These are phyloP conservation scores for Diospyros kaki DNA, from an alignment of 148 eudicot species.

Conservation along the genomic window DNA sequence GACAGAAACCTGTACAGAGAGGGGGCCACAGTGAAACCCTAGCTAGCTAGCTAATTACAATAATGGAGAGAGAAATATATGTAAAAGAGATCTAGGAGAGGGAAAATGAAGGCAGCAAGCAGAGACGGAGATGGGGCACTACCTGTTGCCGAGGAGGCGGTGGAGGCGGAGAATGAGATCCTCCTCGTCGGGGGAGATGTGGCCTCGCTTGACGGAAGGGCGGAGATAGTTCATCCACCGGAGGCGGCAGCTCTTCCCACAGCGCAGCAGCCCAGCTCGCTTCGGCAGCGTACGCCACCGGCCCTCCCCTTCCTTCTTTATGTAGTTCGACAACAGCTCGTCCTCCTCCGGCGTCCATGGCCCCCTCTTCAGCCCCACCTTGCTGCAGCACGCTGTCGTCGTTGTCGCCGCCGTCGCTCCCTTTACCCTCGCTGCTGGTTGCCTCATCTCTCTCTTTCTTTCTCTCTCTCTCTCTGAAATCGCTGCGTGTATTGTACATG, in stretches of 20 bases:
- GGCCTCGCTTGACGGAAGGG: conserved; percentile 10
- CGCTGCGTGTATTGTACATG: too few species aligned
- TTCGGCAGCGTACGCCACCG: conserved; percentile 10
- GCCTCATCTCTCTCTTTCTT: conserved; percentile 9
- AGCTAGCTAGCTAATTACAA: too few species aligned
- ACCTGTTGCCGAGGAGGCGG: conserved; percentile 16
- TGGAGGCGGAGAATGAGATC: conserved; percentile 17
- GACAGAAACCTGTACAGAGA: too few species aligned
- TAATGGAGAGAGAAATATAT: too few species aligned
- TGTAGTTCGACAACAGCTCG: conserved; percentile 9
- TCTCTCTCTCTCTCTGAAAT: not conserved
- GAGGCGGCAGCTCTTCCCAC: conserved; percentile 15
- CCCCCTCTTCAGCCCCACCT: conserved; percentile 14
- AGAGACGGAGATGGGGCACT: not conserved
- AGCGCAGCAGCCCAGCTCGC: conserved; percentile 9
- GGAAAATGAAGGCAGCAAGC: too few species aligned
- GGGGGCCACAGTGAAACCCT: too few species aligned
- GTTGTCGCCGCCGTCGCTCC: not conserved
- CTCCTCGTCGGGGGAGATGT: conserved; percentile 14
- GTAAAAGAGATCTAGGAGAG: too few species aligned
- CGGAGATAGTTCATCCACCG: conserved; percentile 18
- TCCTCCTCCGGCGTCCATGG: conserved; percentile 17
- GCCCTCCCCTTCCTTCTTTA: conserved; percentile 10
- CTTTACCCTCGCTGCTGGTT: not conserved
- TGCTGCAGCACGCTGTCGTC: not conserved